Evolutionary conservation across 2,329 filamentous ascomycete genomes (phyloP), one percentile per base, ranked within the genome.

Genomic region (Aspergillus niger): DNA sequence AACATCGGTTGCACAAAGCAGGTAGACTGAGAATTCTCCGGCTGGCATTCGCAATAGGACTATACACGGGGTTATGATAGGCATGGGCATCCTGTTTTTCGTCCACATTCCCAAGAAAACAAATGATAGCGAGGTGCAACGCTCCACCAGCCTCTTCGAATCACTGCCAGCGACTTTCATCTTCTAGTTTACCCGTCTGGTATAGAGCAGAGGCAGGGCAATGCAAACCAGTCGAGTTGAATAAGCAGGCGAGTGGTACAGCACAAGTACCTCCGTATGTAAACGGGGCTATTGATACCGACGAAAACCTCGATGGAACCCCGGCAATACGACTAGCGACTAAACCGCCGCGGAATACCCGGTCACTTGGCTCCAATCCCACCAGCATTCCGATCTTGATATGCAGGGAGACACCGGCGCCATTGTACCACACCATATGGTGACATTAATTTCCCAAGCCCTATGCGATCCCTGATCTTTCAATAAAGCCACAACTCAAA

Each of bases 261-360:
- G 41, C 24, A n/a, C 17, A 58, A 54, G 57, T 58, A 58, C 49
- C 50, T 20, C 39, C 22, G 41, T 58, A 32, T 36, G 57, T 58
- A 54, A 58, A 48, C 38, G 50, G 47, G 26, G 24, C 17, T 38
- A 17, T 48, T 49, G 24, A 54, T 58, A 58, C 50, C 7, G 22
- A 38, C 38, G 10, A 28, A 54, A 44, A 53, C 49, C 56, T 3
- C 17, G 13, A 10, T 22, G 13, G 22, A 44, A 53, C 24, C 49
- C 38, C 22, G n/a, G 28, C 24, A 44, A 36, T 43, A 39, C 20
- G n/a, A 32, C 26, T 30, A 38, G 11, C 20, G 28, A 8, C 28
- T 30, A 30, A 30, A 44, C 28, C 38, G 10, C 56, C 56, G 39
- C 56, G 22, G 49, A 26, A 17, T 36, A 36, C 32, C 32, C 32